Conservation (phyloP, 257 asterid species). For the Anisodus tanguticus region DNA sequence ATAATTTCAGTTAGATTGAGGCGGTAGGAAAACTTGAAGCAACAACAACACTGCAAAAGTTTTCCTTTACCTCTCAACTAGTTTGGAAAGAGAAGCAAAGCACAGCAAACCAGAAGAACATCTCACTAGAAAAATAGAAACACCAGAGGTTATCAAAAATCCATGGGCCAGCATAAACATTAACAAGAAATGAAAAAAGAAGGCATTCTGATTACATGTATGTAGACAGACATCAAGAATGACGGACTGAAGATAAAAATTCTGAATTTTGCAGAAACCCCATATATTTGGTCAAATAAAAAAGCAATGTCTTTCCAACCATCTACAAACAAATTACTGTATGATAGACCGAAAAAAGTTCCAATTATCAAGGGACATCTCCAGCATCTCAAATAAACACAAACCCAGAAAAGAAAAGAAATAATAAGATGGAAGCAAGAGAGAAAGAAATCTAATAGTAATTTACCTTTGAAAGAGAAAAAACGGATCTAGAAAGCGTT, state of each 20-base stretch:
- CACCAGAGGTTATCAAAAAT: background rate
- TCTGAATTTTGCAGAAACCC: too few species aligned
- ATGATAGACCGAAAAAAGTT: too few species aligned
- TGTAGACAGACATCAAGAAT: background rate
- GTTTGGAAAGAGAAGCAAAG: background rate
- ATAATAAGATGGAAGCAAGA: background rate
- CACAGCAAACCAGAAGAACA: background rate
- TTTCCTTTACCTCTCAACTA: background rate
- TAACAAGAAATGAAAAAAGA: background rate
- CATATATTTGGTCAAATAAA: too few species aligned
- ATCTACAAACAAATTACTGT: too few species aligned
- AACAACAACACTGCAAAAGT: background rate
- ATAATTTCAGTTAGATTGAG: background rate
- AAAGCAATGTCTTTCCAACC: too few species aligned
- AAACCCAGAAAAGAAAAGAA: background rate
- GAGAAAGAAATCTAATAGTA: constrained; percentile 8
- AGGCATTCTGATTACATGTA: too few species aligned
- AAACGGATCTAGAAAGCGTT: constrained; percentile 55
- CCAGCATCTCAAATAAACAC: background rate
- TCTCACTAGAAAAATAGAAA: background rate
- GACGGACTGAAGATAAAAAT: too few species aligned
- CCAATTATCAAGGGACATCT: too few species aligned
- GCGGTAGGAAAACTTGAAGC: background rate
- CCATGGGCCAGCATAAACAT: background rate
- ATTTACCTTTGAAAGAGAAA: constrained; percentile 58